Evolutionary conservation across 495 filamentous ascomycete genomes (phyloP), one percentile per base, ranked within the genome.

Genomic region (Aspergillus hancockii): DNA sequence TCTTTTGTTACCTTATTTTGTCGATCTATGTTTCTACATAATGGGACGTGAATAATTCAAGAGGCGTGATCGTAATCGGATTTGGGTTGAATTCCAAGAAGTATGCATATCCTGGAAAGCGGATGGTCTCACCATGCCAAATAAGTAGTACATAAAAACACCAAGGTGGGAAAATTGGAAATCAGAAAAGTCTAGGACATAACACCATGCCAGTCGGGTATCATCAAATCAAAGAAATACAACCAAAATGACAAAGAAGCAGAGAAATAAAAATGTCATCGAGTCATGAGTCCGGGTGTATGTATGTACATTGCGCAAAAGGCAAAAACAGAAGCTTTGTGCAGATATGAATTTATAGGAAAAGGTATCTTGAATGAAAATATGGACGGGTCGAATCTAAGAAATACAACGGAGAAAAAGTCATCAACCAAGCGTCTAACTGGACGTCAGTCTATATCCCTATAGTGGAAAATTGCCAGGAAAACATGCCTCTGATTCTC

Each of bases 401-500:
- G 38, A 18, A 41, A 3, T n/a, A 16, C 7, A 28, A 28, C 7
- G 25, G 38, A 18, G n/a, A n/a, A n/a, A 6, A n/a, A 41, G 38
- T 16, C 38, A 7, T 45, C 40, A 61, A 8, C 40, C 50, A 62
- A 57, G 47, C 4, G 54, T 49, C 34, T 52, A 49, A 18, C 49
- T 38, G 25, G 14, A 52, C n/a, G 47, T 16, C 47, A 56, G 8
- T 22, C 21, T 18, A 40, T 16, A 16, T 53, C 6, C 31, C 19
- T 36, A 41, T 16, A 14, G 9, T 18, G 38, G n/a, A 7, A n/a
- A 41, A 3, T 41, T 41, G 13, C 18, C 0, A 12, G 13, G 41
- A 22, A 25, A 22, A 66, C 68, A 55, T 70, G 76, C 76, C 64
- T 74, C 79, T 4, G 71, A 69, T 52, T 79, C 75, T 34, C 83